A percentile compares a stretch with the other conserved stretches of the same genome.
Conservation (phyloP, 345 rosid genomes). For the Raphanus sativus region DNA sequence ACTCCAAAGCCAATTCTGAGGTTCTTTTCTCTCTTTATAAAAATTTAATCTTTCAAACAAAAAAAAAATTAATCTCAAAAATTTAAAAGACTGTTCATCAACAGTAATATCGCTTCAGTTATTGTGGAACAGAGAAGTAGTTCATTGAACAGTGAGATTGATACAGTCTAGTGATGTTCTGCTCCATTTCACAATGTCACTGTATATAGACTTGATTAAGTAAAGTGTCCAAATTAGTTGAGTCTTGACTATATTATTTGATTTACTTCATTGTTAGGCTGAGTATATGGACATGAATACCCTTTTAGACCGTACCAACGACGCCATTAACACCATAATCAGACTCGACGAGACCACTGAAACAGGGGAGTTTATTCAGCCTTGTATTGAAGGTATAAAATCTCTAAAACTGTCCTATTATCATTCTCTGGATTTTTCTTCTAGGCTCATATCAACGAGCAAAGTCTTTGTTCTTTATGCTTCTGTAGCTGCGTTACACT, state of each 20-base stretch:
- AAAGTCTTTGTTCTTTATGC: constrained; percentile 3
- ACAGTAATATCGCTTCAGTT: background rate
- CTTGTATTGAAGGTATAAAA: constrained; percentile 87
- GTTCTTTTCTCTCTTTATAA: constrained; percentile 37
- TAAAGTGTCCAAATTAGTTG: background rate
- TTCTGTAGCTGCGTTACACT: constrained; percentile 75
- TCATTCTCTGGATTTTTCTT: background rate
- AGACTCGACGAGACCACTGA: constrained; percentile 83
- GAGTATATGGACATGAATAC: constrained; percentile 74
- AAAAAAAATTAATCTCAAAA: background rate
- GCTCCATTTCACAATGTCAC: background rate
- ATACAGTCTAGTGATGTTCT: background rate
- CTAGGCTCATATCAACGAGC: background rate
- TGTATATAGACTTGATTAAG: background rate
- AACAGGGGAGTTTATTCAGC: constrained; percentile 76
- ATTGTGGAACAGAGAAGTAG: constrained; percentile 1
- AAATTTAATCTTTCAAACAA: background rate
- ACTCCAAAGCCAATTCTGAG: constrained; percentile 98
- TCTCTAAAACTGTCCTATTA: background rate
- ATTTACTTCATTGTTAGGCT: constrained; percentile 42
- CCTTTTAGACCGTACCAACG: constrained; percentile 79
- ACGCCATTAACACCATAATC: constrained; percentile 85
- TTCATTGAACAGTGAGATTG: constrained; percentile 22
- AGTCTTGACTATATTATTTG: background rate
- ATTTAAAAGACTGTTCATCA: background rate